Evolutionary conservation across 441 rosid species (phyloP), one percentile per base, ranked within the genome.

Genomic region (Erodium trifolium): DNA sequence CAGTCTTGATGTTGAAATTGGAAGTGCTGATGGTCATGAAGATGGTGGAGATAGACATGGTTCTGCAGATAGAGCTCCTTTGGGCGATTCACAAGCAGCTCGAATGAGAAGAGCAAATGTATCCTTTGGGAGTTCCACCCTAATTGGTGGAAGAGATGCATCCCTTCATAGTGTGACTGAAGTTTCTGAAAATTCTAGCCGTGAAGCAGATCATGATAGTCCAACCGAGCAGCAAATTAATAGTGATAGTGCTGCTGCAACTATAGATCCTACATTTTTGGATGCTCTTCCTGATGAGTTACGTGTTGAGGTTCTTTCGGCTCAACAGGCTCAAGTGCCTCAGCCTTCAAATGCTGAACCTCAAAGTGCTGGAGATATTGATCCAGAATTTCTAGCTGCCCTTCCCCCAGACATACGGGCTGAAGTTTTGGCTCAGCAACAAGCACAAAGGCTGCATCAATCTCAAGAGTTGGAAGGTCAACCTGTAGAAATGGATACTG

Each of bases 1-100:
- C 72, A 95, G 99, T 79, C 80, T 95, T 70, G 99, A 95, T 78
- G 99, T 95, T 82, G 99, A 95, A 77, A 95, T 95, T 60, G 99
- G 99, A 76, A 95, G 99, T 81, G 99, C 97, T 45, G 99, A 95
- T 90, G 99, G 99, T 27, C 99, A 92, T 81, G 99, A 92, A 72
- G 99, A 95, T 78, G 92, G 93, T 74, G 92, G 90, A 43, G 99
- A 95, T 70, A 86, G 99, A 80, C 96, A 87, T 77, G 94, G 94
- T 64, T 80, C 92, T 67, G 83, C 90, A 8, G 90, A 88, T 70
- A 80, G 96, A 82, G 78, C 76, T 67, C 71, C 82, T 55, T 72
- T 78, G 77, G 83, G 78, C 72, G 87, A 89, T 75, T 83, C 80
- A 41, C 91, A 81, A 68, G 79, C 82, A 71, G 72, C 79, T 73